Conservation (phyloP, 1,284 basidiomycete genomes). For the Ustilago loliicola region DNA sequence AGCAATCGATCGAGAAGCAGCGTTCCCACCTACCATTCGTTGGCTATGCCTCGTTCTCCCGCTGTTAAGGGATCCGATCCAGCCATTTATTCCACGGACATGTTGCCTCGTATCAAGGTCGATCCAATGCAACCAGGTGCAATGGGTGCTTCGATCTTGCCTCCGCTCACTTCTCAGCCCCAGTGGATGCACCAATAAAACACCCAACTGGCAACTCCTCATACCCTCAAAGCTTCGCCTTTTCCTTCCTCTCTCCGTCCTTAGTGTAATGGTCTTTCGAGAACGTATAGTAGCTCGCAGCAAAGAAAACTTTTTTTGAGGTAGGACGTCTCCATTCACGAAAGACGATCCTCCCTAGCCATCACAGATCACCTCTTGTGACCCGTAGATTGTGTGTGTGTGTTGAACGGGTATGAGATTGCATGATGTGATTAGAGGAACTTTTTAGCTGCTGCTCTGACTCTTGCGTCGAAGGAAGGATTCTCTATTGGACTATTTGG, state of each 20-base stretch:
- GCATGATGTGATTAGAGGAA: constrained; percentile 47
- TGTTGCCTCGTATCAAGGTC: background rate
- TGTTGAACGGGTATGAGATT: constrained; percentile 11
- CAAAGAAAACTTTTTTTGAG: no score
- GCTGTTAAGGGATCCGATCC: background rate
- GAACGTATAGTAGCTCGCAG: no score
- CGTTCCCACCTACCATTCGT: background rate
- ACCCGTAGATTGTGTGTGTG: background rate
- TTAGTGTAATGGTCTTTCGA: background rate
- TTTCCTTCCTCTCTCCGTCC: background rate
- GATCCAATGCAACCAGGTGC: background rate
- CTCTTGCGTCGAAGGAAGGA: constrained; percentile 56
- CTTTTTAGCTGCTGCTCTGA: constrained; percentile 62
- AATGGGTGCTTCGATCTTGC: background rate
- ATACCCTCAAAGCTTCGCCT: background rate
- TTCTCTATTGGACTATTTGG: constrained; percentile 59
- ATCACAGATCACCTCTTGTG: background rate
- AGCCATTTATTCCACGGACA: background rate
- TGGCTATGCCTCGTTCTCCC: constrained; percentile 1
- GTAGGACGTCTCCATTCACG: background rate
- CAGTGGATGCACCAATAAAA: constrained; percentile 7
- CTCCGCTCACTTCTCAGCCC: background rate
- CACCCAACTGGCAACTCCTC: background rate
- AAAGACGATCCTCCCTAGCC: background rate
- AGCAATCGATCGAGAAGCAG: background rate